Conservation (phyloP, 2,329 filamentous ascomycete genomes). For the Dactylellina parvicollis region DNA sequence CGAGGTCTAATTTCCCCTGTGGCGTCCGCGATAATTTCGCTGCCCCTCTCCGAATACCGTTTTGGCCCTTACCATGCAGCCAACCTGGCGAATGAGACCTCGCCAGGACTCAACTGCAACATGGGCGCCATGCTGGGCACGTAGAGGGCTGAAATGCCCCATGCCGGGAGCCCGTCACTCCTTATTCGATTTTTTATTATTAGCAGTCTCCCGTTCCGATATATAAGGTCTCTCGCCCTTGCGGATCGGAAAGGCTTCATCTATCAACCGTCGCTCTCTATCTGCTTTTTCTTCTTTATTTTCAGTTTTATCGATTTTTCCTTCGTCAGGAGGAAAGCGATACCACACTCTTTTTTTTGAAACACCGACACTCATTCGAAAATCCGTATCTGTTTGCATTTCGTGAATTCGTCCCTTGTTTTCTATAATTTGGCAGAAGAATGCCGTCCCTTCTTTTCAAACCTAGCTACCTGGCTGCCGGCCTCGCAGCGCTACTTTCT, state of each 20-base stretch:
- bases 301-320: constrained; percentile 39
- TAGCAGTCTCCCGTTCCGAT: not conserved
- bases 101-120: not conserved
- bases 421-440: constrained; percentile 36
- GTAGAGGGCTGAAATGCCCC: not conserved
- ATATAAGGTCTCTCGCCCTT: not conserved
- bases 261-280: constrained; percentile 17
- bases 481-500: constrained; percentile 32
- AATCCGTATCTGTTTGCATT: not conserved
- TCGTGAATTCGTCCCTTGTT: not conserved
- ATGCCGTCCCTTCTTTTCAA: constrained; percentile 50
- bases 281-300: constrained; percentile 3
- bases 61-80: constrained; percentile 18
- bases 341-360: constrained; percentile 34
- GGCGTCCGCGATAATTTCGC: constrained; percentile 45
- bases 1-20: constrained; percentile 51
- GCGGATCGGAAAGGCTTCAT: not conserved
- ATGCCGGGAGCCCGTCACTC: not conserved
- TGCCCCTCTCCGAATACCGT: constrained; percentile 25
- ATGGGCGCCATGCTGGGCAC: constrained; percentile 1
- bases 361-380: constrained; percentile 27
- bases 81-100: constrained; percentile 10
- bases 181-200: too few species aligned
- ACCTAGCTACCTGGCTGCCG: constrained; percentile 14
- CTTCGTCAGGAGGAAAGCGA: constrained; percentile 20